phyloP scores from a whole-genome alignment of 2,329 filamentous ascomycete species.

The Immersiporthe knoxdaviesiana region DNA sequence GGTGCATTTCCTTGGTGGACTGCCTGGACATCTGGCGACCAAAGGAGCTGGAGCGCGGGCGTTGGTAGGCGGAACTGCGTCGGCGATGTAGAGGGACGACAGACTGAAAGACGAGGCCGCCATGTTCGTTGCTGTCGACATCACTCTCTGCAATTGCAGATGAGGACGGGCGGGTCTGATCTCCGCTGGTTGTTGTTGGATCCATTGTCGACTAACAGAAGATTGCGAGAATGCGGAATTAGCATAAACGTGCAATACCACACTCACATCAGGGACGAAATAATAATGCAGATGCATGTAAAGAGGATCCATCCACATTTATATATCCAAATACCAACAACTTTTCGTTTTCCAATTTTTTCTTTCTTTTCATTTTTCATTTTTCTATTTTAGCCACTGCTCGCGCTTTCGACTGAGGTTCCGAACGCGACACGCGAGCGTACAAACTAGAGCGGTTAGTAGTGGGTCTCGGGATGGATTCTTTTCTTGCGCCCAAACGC shows the following conservation, averaged over 20 bases:
- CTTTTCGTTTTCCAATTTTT: not conserved
- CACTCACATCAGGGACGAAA: not conserved
- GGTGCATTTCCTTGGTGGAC: slow-evolving; percentile 40
- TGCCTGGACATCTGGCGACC: slow-evolving; percentile 23
- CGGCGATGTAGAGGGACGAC: slow-evolving; percentile 18
- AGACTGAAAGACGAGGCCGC: slow-evolving; percentile 15
- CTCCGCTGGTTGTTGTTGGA: slow-evolving; percentile 2
- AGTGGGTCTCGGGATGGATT: slow-evolving; percentile 7
- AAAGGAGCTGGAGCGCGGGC: slow-evolving; percentile 24
- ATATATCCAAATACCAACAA: not conserved
- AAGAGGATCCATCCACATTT: not conserved
- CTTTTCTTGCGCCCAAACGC: not conserved
- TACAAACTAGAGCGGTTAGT: not conserved
- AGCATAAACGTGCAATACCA: not conserved
- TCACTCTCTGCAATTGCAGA: slow-evolving; percentile 20
- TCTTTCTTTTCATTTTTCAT: not conserved
- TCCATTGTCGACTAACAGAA: slow-evolving; percentile 17
- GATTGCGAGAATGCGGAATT: not conserved
- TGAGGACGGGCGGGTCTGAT: slow-evolving; percentile 9
- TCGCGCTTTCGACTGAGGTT: slow-evolving; percentile 14
- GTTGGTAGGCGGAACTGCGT: slow-evolving; percentile 11
- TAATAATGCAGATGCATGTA: slow-evolving; percentile 8
- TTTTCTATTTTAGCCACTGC: not conserved
- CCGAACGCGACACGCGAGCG: slow-evolving; percentile 9
- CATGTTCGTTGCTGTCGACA: slow-evolving; percentile 11